Base-by-base conservation (phyloP, 805 yeast species). In the Candida nanaspora region DNA sequence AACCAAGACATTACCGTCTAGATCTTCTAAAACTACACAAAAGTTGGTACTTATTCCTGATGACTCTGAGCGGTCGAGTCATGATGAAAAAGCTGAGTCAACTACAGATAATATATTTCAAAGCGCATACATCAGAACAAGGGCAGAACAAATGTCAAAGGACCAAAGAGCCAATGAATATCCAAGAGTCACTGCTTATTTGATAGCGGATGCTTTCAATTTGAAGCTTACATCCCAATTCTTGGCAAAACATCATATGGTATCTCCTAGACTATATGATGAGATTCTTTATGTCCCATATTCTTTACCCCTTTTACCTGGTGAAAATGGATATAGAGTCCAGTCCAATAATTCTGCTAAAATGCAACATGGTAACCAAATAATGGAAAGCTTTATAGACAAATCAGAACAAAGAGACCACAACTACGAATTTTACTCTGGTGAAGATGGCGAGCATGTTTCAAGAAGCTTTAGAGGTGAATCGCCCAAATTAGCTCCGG, bases 281-380 rank as follows among this genome's bases (percentile, higher is more conserved):
- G 97, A 91, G 51, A 95, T 87, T n/a, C 63, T 93, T 20, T 91
- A 89, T 54, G 91, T 85, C 7, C 95, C 95, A 1, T 91, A 89
- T 53, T 74, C 87, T 23, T 66, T 91, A 31, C 98, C 98, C 0
- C 66, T 89, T 22, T 65, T 87, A 3, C 94, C 96, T 0, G 97
- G 97, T 3, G 74, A 71, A 21, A 82, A 80, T 49, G 88, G 94
- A 0, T 82, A 73, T 50, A 66, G 95, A 40, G 80, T 86, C 13
- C 80, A 78, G 55, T 81, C 93, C 2, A 83, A 84, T 52, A 74
- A 74, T 42, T 61, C 78, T 4, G 60, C 58, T 21, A 63, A 63
- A 39, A 60, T 60, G 62, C 58, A 54, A 42, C 61, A 51, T 11
- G 62, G 63, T 55, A 66, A 66, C 38, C 57, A 60, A 42, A 62